These are phyloP conservation scores for Teratosphaeria nubilosa DNA, from an alignment of 2,329 filamentous ascomycete genomes.

Conservation along the genomic window DNA sequence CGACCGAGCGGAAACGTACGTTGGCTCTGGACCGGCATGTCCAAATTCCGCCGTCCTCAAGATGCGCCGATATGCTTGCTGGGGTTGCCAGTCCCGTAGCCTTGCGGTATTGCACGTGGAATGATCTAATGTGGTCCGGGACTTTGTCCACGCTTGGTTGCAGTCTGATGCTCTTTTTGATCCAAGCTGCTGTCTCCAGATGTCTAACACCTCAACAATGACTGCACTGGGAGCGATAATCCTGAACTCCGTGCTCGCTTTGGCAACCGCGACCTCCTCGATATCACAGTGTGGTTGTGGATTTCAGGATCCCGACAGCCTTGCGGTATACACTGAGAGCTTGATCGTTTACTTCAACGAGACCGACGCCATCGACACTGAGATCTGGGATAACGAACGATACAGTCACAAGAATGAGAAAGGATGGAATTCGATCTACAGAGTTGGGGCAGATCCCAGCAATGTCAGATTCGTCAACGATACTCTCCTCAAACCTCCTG, in stretches of 20 bases:
- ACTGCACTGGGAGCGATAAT: background rate
- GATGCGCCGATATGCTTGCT: background rate
- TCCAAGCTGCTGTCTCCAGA: background rate
- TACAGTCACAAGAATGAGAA: conserved; percentile 35
- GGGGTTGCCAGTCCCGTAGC: background rate
- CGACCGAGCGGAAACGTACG: background rate
- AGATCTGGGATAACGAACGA: conserved; percentile 26
- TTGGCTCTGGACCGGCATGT: background rate
- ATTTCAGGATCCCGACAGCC: conserved; percentile 29
- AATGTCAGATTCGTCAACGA: conserved; percentile 24
- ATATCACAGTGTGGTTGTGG: conserved; percentile 31
- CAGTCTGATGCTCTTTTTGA: background rate
- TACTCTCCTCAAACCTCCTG: background rate
- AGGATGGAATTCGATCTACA: conserved; percentile 35
- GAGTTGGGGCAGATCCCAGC: conserved; percentile 27
- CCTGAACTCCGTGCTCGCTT: background rate
- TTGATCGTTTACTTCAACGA: conserved; percentile 42
- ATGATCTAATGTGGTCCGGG: background rate
- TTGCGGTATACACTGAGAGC: conserved; percentile 34
- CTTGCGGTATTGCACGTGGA: background rate
- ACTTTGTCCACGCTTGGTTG: background rate
- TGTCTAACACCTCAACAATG: background rate
- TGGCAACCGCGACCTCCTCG: background rate
- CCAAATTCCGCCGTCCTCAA: background rate
- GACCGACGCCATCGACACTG: conserved; percentile 21